A percentile compares a stretch with the other conserved stretches of the same genome.
phyloP scores from a whole-genome alignment of 2,329 filamentous ascomycete species.

The Aspergillus sp. region DNA sequence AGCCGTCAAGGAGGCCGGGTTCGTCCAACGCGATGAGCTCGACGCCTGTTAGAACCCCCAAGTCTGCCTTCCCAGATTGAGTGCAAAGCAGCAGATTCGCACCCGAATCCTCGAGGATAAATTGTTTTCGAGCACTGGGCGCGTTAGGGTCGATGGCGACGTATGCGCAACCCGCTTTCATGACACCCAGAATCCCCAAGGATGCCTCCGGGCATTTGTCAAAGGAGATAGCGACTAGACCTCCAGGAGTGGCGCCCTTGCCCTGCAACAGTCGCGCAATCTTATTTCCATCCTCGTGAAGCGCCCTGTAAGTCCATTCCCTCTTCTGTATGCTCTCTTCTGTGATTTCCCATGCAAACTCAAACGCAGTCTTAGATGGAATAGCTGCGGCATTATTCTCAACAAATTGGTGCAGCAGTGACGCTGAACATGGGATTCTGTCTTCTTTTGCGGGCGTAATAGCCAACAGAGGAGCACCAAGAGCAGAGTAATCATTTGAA shows the following conservation, averaged over 20 bases:
- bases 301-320: slow-evolving; percentile 64
- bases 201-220: slow-evolving; percentile 79
- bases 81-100: slow-evolving; percentile 56
- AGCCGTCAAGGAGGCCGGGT: slow-evolving; percentile 21
- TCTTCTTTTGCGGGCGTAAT: slow-evolving; percentile 53
- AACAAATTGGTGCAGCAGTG: slow-evolving; percentile 68
- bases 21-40: slow-evolving; percentile 41
- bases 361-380: slow-evolving; percentile 59
- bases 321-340: slow-evolving; percentile 38
- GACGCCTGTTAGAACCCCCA: slow-evolving; percentile 27
- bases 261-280: slow-evolving; percentile 56
- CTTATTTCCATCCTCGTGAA: slow-evolving; percentile 62
- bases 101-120: slow-evolving; percentile 65
- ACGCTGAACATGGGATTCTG: slow-evolving; percentile 48
- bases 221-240: slow-evolving; percentile 67
- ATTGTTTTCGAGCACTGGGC: slow-evolving; percentile 62
- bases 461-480: slow-evolving; percentile 42
- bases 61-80: slow-evolving; percentile 31
- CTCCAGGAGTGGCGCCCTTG: slow-evolving; percentile 44
- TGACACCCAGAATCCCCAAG: slow-evolving; percentile 68
- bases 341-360: slow-evolving; percentile 58
- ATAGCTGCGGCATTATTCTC: slow-evolving; percentile 49
- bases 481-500: slow-evolving; percentile 31
- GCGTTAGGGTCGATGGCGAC: slow-evolving; percentile 69
- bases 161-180: slow-evolving; percentile 75